Base-by-base conservation (phyloP, 2,329 filamentous ascomycete genomes). In the Colletotrichum musae region DNA sequence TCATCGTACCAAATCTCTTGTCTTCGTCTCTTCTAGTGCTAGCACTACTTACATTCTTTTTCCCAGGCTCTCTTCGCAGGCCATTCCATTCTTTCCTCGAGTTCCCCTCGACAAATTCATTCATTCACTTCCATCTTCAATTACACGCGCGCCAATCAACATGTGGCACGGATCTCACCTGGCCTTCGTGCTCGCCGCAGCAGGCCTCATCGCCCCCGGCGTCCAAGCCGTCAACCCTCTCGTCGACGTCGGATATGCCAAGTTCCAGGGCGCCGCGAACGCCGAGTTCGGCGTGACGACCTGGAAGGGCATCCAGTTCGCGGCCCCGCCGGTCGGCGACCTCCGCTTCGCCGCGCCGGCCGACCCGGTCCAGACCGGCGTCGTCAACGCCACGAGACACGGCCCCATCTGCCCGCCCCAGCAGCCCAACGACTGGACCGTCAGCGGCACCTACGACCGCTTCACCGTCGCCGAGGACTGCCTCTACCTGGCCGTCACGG, bases 231-330 rank as follows among this genome's bases (percentile, higher is more conserved):
- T 77, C 24, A 59, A 70, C 50, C 72, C 77, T 16, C 65, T 83
- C 3, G 89, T 94, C 15, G 83, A 93, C 70, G 82, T 95, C 24
- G 86, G 85, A 3, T 95, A 94, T 76, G 86, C 90, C 36, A 86
- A 83, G 28, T 94, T 94, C 75, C 78, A 84, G 58, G 93, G 93
- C 15, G 57, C 61, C 28, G 70, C 67, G 3, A 53, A 66, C 9
- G 79, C 81, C 4, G 75, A 82, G 1, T 81, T 86, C 1, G 91
- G 90, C 1, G 81, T 94, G 56, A 89, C 87, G 2, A 86, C 91
- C 77, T 95, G 92, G 92, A 85, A 93, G 7, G 93, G 92, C 1
- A 88, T 96, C 71, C 88, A 92, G 51, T 96, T 89, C 81, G 93
- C 93, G 1, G 89, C 91, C 5, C 84, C 92, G 15, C 93, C 93